These are phyloP conservation scores for Clavispora fructus DNA, from an alignment of 805 yeast genomes.

Conservation along the genomic window DNA sequence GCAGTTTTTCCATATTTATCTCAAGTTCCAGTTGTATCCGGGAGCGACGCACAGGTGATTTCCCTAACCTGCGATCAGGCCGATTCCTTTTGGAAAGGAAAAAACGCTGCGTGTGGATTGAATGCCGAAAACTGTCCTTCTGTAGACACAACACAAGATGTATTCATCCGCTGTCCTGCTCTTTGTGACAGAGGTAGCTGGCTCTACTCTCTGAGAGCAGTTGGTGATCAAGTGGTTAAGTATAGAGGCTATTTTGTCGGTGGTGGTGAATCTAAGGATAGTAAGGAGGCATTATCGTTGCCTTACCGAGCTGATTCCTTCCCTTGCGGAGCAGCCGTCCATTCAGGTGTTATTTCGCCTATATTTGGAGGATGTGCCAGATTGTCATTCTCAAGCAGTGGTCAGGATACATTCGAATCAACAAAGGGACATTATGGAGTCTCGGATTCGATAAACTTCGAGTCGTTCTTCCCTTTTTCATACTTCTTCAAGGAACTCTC, in stretches of 20 bases:
- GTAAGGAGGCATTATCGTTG: conserved; percentile 30
- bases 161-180: conserved; percentile 78
- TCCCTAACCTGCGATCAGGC: conserved; percentile 47
- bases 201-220: conserved; percentile 69
- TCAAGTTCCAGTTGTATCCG: conserved; percentile 26
- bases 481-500: conserved; percentile 50
- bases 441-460: conserved; percentile 51
- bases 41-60: conserved; percentile 21
- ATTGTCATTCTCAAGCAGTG: conserved; percentile 52
- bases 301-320: conserved; percentile 87
- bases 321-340: conserved; percentile 87
- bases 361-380: conserved; percentile 74
- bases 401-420: conserved; percentile 40
- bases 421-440: conserved; percentile 49
- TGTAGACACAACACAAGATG: conserved; percentile 31
- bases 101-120: conserved; percentile 70
- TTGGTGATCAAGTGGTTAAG: conserved; percentile 63
- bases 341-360: conserved; percentile 75
- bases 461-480: conserved; percentile 71
- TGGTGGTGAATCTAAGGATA: conserved; percentile 47
- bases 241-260: conserved; percentile 74
- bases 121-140: conserved; percentile 58
- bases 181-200: conserved; percentile 74
- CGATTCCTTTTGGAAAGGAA: conserved; percentile 63
- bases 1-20: conserved; percentile 44